Conservation (phyloP, 73 alveolate genomes). For the Paramecium octaurelia region DNA sequence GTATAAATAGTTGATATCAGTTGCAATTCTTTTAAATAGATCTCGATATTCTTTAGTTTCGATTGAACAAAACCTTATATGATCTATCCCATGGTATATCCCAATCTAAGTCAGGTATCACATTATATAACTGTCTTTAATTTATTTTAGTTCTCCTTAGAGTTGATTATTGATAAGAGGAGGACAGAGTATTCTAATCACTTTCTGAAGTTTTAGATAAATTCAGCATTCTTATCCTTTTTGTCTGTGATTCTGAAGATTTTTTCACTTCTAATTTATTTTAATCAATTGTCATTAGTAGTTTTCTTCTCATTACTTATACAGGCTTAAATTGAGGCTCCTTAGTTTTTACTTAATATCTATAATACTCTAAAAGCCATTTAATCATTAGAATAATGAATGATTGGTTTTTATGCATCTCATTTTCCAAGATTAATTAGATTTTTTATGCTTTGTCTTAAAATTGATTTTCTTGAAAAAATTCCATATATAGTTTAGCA, state of each 20-base stretch:
- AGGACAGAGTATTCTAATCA: neutral
- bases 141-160: neutral
- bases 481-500: neutral
- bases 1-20: neutral
- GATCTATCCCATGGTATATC: neutral
- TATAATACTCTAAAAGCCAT: neutral
- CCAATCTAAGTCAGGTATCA: neutral
- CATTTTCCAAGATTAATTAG: neutral
- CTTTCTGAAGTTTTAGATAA: neutral
- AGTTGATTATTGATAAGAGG: neutral
- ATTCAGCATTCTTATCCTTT: neutral
- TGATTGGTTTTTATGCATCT: neutral
- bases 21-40: neutral
- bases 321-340: neutral
- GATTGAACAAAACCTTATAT: neutral
- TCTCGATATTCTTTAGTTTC: neutral
- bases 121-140: constrained; percentile 2
- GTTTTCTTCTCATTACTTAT: neutral
- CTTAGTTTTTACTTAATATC: neutral
- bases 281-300: neutral
- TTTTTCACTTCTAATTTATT: neutral
- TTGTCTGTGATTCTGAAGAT: neutral
- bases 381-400: neutral
- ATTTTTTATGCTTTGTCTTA: neutral
- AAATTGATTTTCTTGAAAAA: neutral